These are phyloP conservation scores for Fraxinus americana DNA, from an alignment of 257 asterid species.

Conservation along the genomic window DNA sequence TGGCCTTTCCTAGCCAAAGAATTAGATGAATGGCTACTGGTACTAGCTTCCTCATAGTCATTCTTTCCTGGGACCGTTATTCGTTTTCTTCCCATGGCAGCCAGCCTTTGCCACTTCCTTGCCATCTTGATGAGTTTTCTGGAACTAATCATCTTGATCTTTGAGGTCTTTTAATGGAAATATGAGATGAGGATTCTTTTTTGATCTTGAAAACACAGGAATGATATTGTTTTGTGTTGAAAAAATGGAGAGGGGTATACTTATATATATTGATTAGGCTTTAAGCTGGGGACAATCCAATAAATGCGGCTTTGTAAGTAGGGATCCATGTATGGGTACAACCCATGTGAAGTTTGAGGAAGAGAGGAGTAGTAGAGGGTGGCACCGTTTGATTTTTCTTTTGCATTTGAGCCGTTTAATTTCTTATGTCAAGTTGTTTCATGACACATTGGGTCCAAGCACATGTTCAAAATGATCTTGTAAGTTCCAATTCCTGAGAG, in stretches of 20 bases:
- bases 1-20: conserved; percentile 34
- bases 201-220: background rate
- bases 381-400: too few relatives aligned
- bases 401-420: background rate
- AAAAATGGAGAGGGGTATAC: background rate
- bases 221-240: conserved; percentile 3
- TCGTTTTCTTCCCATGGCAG: conserved; percentile 3
- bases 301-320: background rate
- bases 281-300: background rate
- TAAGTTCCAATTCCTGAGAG: background rate
- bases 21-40: background rate
- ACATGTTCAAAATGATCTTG: background rate
- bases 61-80: background rate
- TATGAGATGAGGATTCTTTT: background rate
- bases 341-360: too few relatives aligned
- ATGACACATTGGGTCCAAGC: background rate
- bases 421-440: conserved; percentile 9
- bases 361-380: too few relatives aligned
- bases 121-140: background rate
- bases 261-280: background rate
- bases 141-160: background rate
- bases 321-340: background rate
- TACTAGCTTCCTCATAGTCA: background rate
- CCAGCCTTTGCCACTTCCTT: conserved; percentile 10
- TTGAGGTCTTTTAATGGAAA: background rate